Percentiles rank a stretch among this genome's conserved stretches.
Evolutionary conservation across 73 alveolate genomes (phyloP).

Genomic region (Stentor coeruleus): DNA sequence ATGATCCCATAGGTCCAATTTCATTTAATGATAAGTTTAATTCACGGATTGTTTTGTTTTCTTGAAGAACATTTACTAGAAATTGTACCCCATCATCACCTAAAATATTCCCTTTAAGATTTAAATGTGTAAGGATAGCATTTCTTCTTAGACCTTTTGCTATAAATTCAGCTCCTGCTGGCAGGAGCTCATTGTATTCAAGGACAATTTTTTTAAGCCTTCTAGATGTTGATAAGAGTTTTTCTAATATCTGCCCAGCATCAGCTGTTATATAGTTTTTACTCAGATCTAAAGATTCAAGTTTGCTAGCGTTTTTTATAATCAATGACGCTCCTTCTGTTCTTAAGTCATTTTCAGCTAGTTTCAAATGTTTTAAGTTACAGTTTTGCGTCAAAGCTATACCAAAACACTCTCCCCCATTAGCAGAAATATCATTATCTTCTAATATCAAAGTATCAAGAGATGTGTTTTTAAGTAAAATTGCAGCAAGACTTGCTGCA

Average conservation of each 20-base stretch:
- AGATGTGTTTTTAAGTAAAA: slow-evolving; percentile 76
- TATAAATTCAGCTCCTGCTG: slow-evolving; percentile 86
- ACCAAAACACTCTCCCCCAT: slow-evolving; percentile 97
- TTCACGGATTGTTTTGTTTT: slow-evolving; percentile 64
- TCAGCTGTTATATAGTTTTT: slow-evolving; percentile 85
- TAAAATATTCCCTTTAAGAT: slow-evolving; percentile 64
- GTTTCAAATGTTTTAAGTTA: slow-evolving; percentile 69
- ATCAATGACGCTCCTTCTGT: slow-evolving; percentile 94
- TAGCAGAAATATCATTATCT: slow-evolving; percentile 92
- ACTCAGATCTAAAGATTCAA: slow-evolving; percentile 75
- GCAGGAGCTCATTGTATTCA: slow-evolving; percentile 88
- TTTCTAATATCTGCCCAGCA: slow-evolving; percentile 80
- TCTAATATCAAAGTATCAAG: slow-evolving; percentile 80
- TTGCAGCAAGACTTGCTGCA: slow-evolving; percentile 87
- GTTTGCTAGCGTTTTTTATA: slow-evolving; percentile 71
- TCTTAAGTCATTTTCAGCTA: slow-evolving; percentile 91
- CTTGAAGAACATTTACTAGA: slow-evolving; percentile 68
- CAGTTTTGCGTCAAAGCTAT: slow-evolving; percentile 87
- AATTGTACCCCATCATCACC: slow-evolving; percentile 67
- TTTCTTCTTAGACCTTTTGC: slow-evolving; percentile 78
- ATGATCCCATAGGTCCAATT: slow-evolving; percentile 85
- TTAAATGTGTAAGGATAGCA: slow-evolving; percentile 53
- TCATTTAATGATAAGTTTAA: slow-evolving; percentile 86
- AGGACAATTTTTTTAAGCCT: slow-evolving; percentile 71
- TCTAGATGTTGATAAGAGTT: slow-evolving; percentile 63